Evolutionary conservation across 2,329 filamentous ascomycete species (phyloP), one percentile per base, ranked within the genome.

Genomic region (Amylocarpus encephaloides): DNA sequence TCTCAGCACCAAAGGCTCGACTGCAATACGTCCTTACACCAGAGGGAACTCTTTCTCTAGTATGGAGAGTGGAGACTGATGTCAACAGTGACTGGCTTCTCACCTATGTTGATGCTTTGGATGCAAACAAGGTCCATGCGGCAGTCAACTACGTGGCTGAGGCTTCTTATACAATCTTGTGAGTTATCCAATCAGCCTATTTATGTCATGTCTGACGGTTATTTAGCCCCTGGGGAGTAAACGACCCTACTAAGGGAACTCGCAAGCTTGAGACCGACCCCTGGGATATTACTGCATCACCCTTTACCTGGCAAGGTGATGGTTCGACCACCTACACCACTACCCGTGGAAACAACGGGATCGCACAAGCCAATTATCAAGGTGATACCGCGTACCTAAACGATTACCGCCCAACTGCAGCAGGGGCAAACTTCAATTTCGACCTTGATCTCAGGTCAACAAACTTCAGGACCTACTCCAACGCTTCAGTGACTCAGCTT

Each of bases 11-110:
- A 0, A 71, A 78, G 58, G 77, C 76, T 3, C 73, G 72, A 53
- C 69, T 82, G 2, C 73, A 78, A 34, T 82, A 82, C 64, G 69
- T 80, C 38, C 68, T 73, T 57, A 75, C 73, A 51, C 61, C 67
- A 0, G 71, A 77, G 36, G 71, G 71, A 42, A 66, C 59, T 1
- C 67, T 82, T 4, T 70, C 69, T 6, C 67, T 81, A 16, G 68
- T 75, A 0, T 82, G 78, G 79, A 69, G 78, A 59, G 68, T 82
- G 10, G 78, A 82, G 70, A 82, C 78, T 2, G 77, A 82, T 50
- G 64, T 79, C 36, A 52, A 69, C 7, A 71, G 74, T 52, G 77
- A 80, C 66, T 82, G 77, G 77, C 70, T 82, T n/a, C 64, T 79
- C 38, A 75, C 75, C 1, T 82, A 82, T 57, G 71, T 81, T 30